Evolutionary conservation across 306 rosid species (phyloP), one percentile per base, ranked within the genome.

Genomic region (Acacia crassicarpa): DNA sequence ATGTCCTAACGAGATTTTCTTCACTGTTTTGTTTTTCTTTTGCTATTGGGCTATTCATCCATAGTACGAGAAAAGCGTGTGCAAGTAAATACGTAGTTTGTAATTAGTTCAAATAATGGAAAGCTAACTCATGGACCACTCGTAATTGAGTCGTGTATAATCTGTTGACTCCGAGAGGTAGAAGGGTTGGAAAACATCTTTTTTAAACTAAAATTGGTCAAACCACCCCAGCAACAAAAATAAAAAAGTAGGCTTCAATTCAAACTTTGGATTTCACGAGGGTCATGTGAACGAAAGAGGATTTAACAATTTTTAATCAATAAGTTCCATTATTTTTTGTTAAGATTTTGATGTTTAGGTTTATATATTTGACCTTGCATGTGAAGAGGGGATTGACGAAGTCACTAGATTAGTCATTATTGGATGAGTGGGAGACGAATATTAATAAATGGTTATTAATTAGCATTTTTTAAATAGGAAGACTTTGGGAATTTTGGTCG

Each of bases 401-500:
- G 63, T 44, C 78, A 13, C 27, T 65, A 12, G 35, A 19, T 78
- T 41, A 78, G 17, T 65, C 51, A 75, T 41, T 49, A 72, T 32
- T 72, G 77, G 25, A 1, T 5, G 54, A 20, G n/a, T 20, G 2
- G 71, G 17, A 48, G 38, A 71, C 25, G 38, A 67, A 54, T 72
- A 59, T 49, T 51, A 78, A 67, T 51, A 56, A 80, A 35, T 40
- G 72, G 11, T 25, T 72, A 79, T 77, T 75, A 16, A 79, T 77
- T 75, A 16, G 30, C 48, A 48, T 61, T 75, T 79, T 79, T 80
- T 25, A 83, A 86, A 67, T 80, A 70, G 67, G 72, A 53, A 11
- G 25, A 69, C 65, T 25, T 68, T 81, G 76, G 58, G 89, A 85
- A 87, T 87, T 85, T 89, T 83, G 81, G 90, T 85, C 86, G 86